Evolutionary conservation across 441 rosid genomes (phyloP), one percentile per base, ranked within the genome.

Genomic region (Populus hybrid): DNA sequence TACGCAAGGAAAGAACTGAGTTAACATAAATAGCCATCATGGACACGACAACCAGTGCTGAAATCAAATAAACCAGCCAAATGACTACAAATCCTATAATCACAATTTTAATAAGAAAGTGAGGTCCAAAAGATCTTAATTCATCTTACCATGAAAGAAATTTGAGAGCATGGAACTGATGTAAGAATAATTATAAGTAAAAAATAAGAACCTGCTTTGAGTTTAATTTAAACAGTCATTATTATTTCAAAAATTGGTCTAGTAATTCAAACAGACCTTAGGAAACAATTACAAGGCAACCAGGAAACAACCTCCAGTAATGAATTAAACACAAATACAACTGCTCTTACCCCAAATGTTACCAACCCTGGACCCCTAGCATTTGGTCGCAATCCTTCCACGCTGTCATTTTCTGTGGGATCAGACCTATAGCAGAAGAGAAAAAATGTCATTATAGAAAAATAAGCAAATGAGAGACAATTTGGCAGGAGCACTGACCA

Each of bases 311-410:
- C 46, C 8, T 12, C 5, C 40, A 2, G 23, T 9, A 57, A 32
- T n/a, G 23, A 24, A 23, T 30, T 28, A 54, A 32, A 72, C 21
- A 57, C 30, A 38, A 54, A 64, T 35, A 54, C 64, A 72, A 75
- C 32, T 68, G 50, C 68, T 87, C 97, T 85, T 80, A 96, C 99
- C 91, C 99, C 99, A 18, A 94, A 96, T 54, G 98, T 96, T 79
- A 96, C 98, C 87, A 94, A 85, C 61, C 99, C 98, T 24, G 99
- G 98, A 74, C 99, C 99, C 88, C 99, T 93, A 73, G 99, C 99
- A 91, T 96, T 96, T 59, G 98, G 98, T 69, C 99, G 83, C 80
- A 96, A 83, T 75, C 99, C 99, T 88, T 96, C 99, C 70, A 96
- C 98, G 20, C 99, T 96, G 80, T 96, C 99, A 85, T 96, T 96